These are phyloP conservation scores for Lycium barbarum DNA, from an alignment of 257 asterid genomes.

Conservation along the genomic window DNA sequence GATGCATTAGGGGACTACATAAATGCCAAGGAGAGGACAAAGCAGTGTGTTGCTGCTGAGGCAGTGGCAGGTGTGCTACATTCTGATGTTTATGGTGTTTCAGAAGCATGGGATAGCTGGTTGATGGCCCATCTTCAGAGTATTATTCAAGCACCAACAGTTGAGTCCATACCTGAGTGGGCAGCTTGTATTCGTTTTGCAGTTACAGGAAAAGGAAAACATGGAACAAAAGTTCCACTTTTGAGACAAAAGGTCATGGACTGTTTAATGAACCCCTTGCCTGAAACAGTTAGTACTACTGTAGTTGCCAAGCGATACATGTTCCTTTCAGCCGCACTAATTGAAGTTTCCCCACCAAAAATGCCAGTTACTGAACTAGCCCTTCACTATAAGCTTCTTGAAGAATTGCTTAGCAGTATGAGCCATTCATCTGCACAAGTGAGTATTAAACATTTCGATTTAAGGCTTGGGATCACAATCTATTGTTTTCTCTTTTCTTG, in stretches of 20 bases:
- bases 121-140: slow-evolving; percentile 70
- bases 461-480: neutral
- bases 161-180: slow-evolving; percentile 99
- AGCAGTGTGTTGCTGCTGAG: slow-evolving; percentile 99
- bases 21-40: slow-evolving; percentile 90
- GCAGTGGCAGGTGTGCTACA: slow-evolving; percentile 94
- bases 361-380: slow-evolving; percentile 72
- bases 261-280: slow-evolving; percentile 87
- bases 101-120: slow-evolving; percentile 98
- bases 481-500: slow-evolving; percentile 14
- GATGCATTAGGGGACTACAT: slow-evolving; percentile 77
- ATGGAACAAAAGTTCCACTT: slow-evolving; percentile 82
- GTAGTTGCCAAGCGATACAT: slow-evolving; percentile 89
- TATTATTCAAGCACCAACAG: slow-evolving; percentile 79
- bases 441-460: slow-evolving; percentile 44
- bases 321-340: slow-evolving; percentile 88
- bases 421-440: slow-evolving; percentile 96
- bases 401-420: slow-evolving; percentile 89
- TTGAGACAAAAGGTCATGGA: slow-evolving; percentile 81
- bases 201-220: slow-evolving; percentile 93
- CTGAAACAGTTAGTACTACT: slow-evolving; percentile 73
- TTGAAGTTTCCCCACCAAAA: slow-evolving; percentile 83
- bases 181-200: slow-evolving; percentile 92
- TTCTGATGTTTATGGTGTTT: slow-evolving; percentile 85
- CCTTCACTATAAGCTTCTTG: slow-evolving; percentile 77